Base-by-base conservation (phyloP, 169 alveolate species). In the Perkinsus olseni region DNA sequence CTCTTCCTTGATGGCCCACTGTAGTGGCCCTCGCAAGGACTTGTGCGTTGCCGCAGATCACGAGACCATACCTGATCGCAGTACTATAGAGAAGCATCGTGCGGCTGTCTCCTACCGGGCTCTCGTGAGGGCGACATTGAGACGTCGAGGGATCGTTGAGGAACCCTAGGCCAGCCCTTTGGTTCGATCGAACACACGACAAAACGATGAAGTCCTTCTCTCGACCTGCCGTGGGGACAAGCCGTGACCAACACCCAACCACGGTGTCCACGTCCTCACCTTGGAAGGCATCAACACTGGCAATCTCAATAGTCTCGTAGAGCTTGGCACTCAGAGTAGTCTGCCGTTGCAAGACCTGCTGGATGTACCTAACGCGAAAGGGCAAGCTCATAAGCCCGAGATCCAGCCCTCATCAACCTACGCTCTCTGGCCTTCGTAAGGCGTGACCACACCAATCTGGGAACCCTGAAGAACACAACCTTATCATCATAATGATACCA, bases 341-440 rank as follows among this genome's bases (percentile, higher is more conserved):
- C 94, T 97, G 93, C 97, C 97, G 94, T 94, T 93, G 94, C 95
- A 96, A 38, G 94, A 91, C 91, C 94, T 39, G 92, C 93, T 92
- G 94, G 96, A 93, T 91, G 96, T 93, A 74, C 95, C 91, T 62
- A 98, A 45, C 62, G 17, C 6, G 62, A 96, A 92, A 91, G 91
- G 94, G 96, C 96, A 38, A 92, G 91, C 93, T 96, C 93, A 93
- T 97, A 96, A 93, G 95, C 62, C 17, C 6, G 17, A 10, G 17
- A 45, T 45, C 6, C 24, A 92, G 0, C n/a, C n/a, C n/a, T n/a
- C n/a, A 94, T 95, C 17, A 38, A 96, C 97, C 94, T 93, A 97
- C 45, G 97, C 97, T 94, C 98, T 95, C 96, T 98, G 98, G 11
- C 99, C 99, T 96, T 98, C 99, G 94, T 98, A 98, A 74, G 99